Base-by-base conservation (phyloP, 2,329 filamentous ascomycete genomes). In the Sclerotinia glacialis region DNA sequence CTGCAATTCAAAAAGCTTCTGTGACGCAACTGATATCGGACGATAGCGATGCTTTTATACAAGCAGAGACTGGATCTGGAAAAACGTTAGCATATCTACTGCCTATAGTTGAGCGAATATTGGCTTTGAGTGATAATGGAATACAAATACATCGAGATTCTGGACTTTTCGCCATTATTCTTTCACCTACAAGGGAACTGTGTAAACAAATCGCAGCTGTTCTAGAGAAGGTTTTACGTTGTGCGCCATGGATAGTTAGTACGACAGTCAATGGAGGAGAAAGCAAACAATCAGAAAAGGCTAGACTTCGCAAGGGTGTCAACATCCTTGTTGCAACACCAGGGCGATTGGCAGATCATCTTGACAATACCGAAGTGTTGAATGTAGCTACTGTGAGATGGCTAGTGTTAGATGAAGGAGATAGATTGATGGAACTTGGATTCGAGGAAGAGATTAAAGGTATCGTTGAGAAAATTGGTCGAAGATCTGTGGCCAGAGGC, bases 311-410 rank as follows among this genome's bases (percentile, higher is more conserved):
- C 68, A 98, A 98, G 78, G 95, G 95, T 7, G 83, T 97, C 74
- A 99, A 98, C 78, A 97, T 99, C 55, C 80, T 99, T 46, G 92
- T 99, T 52, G 95, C 95, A 3, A 99, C 95, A 0, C 95, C 95
- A 0, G 95, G 95, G 74, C 86, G 95, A 69, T 81, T 99, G 67
- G 90, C 89, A 5, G 95, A 99, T 80, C 95, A 99, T 78, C 80
- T 99, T 58, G 89, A 96, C 72, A 92, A 97, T 75, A 99, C 95
- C 0, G 88, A 97, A 77, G 92, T 89, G 0, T 81, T 99, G 63
- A 91, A 95, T 70, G 87, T 98, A 50, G 91, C 90, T 73, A 93
- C 89, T 28, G 94, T 97, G 5, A 85, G 94, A 68, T 99, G 95
- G 95, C 80, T 99, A 31, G 89, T 99, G 2, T 83, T 99, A 7